Base-by-base conservation (phyloP, 2,329 filamentous ascomycete species). In the Penicillium crustosum region DNA sequence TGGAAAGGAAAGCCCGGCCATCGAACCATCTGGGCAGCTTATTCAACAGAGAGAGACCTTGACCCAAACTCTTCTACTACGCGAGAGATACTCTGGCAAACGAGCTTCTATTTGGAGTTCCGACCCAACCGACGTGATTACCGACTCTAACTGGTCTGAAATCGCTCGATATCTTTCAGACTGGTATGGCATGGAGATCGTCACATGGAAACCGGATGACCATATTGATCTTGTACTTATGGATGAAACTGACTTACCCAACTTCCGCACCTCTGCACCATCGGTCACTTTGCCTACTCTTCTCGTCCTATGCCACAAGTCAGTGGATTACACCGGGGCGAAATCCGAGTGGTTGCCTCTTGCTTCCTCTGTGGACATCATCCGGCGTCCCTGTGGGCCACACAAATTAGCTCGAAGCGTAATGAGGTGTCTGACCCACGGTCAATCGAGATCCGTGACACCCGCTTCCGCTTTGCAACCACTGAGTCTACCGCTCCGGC, bases 331-430 rank as follows among this genome's bases (percentile, higher is more conserved):
- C 44, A 68, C 62, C 29, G 60, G 63, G 6, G 63, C 70, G 19
- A 60, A 65, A 33, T 60, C 67, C 9, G 58, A 70, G 47, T 73
- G 72, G 68, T 41, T 67, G 2, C 61, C 68, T 7, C 59, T 75
- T 36, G 70, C 73, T 2, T 58, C 67, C 17, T 67, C 70, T 3
- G 70, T 77, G 10, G 71, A 77, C 49, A 72, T 77, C 25, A 71
- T 77, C 29, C 70, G 71, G 19, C 73, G 73, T 19, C 76, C 76
- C 4, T 76, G 72, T 49, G 76, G 75, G 1, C 75, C 75, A 8
- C 73, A 77, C 52, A 78, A 77, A 47, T 60, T 78, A 45, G 75
- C 75, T 4, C 74, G 71, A 35, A 72, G 70, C 29, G 64, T 77
- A 15, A 58, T 70, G 31, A 70, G 65, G 49, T 72, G 70, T 41